These are phyloP conservation scores for Candida tammaniensis DNA, from an alignment of 805 yeast species.

Conservation along the genomic window DNA sequence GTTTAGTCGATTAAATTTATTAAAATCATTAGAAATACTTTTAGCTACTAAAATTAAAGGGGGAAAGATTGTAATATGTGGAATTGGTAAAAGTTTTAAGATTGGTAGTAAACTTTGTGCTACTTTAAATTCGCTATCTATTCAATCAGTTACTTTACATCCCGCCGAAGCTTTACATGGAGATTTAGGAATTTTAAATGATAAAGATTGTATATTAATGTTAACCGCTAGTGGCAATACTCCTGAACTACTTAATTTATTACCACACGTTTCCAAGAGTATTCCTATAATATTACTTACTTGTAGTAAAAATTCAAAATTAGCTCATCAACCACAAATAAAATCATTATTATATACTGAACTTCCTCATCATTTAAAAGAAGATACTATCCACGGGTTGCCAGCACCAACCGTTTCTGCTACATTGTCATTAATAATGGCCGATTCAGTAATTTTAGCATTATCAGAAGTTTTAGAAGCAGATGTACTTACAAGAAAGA, in stretches of 20 bases:
- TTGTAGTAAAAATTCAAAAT: slow-evolving; percentile 53
- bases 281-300: slow-evolving; percentile 64
- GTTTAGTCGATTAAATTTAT: slow-evolving; percentile 45
- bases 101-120: slow-evolving; percentile 79
- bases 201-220: slow-evolving; percentile 54
- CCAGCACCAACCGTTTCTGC: slow-evolving; percentile 89
- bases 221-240: slow-evolving; percentile 83
- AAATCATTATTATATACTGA: slow-evolving; percentile 58
- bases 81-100: slow-evolving; percentile 83
- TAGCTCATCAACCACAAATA: slow-evolving; percentile 51
- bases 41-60: slow-evolving; percentile 24
- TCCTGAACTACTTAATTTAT: slow-evolving; percentile 61
- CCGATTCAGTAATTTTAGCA: slow-evolving; percentile 78
- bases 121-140: slow-evolving; percentile 75
- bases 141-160: slow-evolving; percentile 66
- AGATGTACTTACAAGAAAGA: slow-evolving; percentile 52
- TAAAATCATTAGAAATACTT: slow-evolving; percentile 41
- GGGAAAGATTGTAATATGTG: slow-evolving; percentile 74
- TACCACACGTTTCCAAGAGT: slow-evolving; percentile 53
- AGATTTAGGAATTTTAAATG: slow-evolving; percentile 70
- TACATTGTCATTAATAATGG: slow-evolving; percentile 67
- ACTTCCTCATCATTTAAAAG: slow-evolving; percentile 55
- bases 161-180: slow-evolving; percentile 92
- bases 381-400: slow-evolving; percentile 65
- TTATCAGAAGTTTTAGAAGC: slow-evolving; percentile 63